These are phyloP conservation scores for Mycena metata DNA, from an alignment of 768 basidiomycete genomes.

Conservation along the genomic window DNA sequence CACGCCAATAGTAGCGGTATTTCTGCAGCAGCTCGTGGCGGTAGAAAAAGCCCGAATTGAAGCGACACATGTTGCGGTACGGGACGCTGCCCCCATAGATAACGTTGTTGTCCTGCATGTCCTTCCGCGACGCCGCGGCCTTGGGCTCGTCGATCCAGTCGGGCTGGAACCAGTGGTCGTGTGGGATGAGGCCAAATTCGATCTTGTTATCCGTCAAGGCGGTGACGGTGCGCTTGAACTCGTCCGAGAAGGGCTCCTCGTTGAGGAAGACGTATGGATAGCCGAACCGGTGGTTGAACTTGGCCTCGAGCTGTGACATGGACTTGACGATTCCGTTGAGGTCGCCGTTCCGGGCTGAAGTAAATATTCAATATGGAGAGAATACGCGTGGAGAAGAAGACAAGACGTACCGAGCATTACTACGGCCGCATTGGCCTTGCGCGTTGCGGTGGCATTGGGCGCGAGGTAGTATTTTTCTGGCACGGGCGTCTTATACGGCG, in stretches of 20 bases:
- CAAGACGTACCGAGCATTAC: constrained; percentile 73
- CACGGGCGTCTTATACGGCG: constrained; percentile 71
- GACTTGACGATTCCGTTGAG: constrained; percentile 71
- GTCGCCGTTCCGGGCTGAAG: constrained; percentile 70
- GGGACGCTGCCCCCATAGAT: constrained; percentile 52
- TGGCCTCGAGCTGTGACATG: constrained; percentile 81
- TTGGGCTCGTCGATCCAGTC: constrained; percentile 81
- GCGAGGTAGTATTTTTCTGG: constrained; percentile 70
- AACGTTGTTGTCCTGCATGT: constrained; percentile 67
- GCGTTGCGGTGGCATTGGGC: constrained; percentile 49
- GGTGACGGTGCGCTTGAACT: constrained; percentile 73
- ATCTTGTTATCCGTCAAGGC: constrained; percentile 43
- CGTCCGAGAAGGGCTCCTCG: constrained; percentile 81
- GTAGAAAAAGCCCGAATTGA: constrained; percentile 61
- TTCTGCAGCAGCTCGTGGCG: constrained; percentile 63
- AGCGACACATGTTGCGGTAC: constrained; percentile 39
- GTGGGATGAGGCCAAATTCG: constrained; percentile 76
- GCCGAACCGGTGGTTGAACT: constrained; percentile 72
- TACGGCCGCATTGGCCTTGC: constrained; percentile 86
- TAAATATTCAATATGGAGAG: neutral
- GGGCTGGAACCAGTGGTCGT: constrained; percentile 83
- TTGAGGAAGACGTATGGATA: constrained; percentile 95
- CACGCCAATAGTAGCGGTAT: constrained; percentile 74
- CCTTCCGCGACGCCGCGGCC: constrained; percentile 67
- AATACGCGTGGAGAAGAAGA: neutral